A percentile compares a stretch with the other conserved stretches of the same genome.
Evolutionary conservation across 306 rosid genomes (phyloP).

Genomic region (Oemleria cerasiformis): DNA sequence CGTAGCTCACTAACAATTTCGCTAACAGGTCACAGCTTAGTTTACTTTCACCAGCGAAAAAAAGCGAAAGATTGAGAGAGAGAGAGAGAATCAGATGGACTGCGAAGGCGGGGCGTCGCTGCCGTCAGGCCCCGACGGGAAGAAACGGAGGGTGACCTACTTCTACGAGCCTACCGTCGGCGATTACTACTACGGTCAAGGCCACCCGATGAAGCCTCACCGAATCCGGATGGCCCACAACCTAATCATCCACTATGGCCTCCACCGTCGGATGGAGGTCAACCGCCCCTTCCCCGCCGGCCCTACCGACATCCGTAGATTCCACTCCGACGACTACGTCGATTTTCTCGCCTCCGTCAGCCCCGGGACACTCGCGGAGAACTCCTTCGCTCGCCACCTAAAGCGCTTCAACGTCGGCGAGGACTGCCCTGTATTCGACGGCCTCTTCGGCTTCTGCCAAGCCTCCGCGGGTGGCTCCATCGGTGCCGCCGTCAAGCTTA

Average conservation of each 20-base stretch:
- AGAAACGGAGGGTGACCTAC: conserved; percentile 66
- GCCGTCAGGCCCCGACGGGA: conserved; percentile 54
- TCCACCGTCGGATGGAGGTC: conserved; percentile 82
- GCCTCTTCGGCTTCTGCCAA: conserved; percentile 69
- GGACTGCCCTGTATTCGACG: conserved; percentile 84
- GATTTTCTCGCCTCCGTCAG: conserved; percentile 57
- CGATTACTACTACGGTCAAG: conserved; percentile 79
- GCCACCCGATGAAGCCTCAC: conserved; percentile 87
- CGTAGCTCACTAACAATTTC: not conserved
- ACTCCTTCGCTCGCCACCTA: conserved; percentile 48
- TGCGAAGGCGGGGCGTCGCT: conserved; percentile 48
- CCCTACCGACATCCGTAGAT: conserved; percentile 48
- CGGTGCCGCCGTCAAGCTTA: conserved; percentile 77
- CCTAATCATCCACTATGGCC: conserved; percentile 66
- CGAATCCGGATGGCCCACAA: conserved; percentile 81
- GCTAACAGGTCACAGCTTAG: no score
- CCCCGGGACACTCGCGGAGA: conserved; percentile 51
- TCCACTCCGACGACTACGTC: conserved; percentile 69
- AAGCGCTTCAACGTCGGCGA: conserved; percentile 80
- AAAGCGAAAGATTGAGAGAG: not conserved
- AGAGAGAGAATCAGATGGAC: conserved; percentile 12
- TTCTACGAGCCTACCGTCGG: conserved; percentile 78
- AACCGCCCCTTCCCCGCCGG: conserved; percentile 67
- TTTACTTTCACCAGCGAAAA: not conserved
- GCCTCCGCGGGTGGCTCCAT: conserved; percentile 78